A percentile compares a stretch with the other conserved stretches of the same genome.
Evolutionary conservation across 1,139 yeast genomes (phyloP).

Genomic region (Candida sp.): DNA sequence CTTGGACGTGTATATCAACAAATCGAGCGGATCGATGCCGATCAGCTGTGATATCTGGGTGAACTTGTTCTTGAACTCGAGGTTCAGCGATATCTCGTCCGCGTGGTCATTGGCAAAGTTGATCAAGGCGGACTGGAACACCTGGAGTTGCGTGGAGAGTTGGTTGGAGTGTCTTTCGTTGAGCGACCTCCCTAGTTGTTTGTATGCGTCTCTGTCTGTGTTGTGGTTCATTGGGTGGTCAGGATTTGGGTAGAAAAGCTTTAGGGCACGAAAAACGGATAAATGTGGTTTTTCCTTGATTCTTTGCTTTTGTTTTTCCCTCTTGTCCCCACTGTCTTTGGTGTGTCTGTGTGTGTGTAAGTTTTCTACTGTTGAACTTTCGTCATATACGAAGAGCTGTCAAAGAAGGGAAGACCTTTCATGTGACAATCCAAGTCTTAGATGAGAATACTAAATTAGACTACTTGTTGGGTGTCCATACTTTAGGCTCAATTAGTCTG

Average conservation of each 20-base stretch:
- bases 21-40: conserved; percentile 83
- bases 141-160: conserved; percentile 60
- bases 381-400: no score
- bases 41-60: conserved; percentile 76
- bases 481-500: not conserved
- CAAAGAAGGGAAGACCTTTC: not conserved
- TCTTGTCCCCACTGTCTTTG: not conserved
- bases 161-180: conserved; percentile 51
- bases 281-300: not conserved
- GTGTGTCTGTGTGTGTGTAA: not conserved
- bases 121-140: conserved; percentile 63
- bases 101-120: conserved; percentile 68
- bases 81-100: conserved; percentile 63
- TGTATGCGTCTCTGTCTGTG: conserved; percentile 31
- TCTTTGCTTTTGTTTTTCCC: not conserved
- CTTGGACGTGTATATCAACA: conserved; percentile 31
- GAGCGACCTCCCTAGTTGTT: conserved; percentile 27
- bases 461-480: not conserved
- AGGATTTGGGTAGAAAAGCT: no score
- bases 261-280: not conserved
- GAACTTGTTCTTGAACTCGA: conserved; percentile 71
- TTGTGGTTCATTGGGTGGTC: conserved; percentile 10
- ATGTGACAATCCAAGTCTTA: not conserved
- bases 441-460: no score
- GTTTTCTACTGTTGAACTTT: not conserved